Base-by-base conservation (phyloP, 192 early-diverging fungal genomes). In the Rhizophagus sp. region DNA sequence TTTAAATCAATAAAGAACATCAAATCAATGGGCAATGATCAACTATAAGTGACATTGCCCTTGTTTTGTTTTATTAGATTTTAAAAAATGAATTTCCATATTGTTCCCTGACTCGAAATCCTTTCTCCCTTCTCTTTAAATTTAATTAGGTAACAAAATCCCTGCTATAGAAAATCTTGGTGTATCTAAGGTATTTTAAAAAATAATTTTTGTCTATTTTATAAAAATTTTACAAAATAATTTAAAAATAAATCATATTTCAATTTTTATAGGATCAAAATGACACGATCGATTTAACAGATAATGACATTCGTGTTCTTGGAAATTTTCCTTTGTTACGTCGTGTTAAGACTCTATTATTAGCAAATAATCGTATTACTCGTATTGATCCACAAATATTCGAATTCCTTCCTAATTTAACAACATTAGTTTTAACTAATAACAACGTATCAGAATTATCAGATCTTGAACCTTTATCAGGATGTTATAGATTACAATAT, bases 91-190 rank as follows among this genome's bases (percentile, higher is more conserved):
- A 3, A 10, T 50, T 50, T 52, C 15, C 33, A n/a, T 71, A 74
- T 68, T 65, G 19, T 67, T 81, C 81, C 81, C 62, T 79, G 80
- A 82, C 80, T 81, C 73, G 80, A 34, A 74, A 24, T 62, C 34
- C 65, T 47, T 47, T 47, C 0, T 66, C 36, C 72, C 65, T 75
- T 50, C 25, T 72, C 78, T 75, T 65, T 36, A 66, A 75, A 41
- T 41, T 10, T 36, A n/a, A 27, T 74, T 85, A 95, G 94, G 91
- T 71, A 89, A 93, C 75, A 95, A 96, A 81, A 96, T 99, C 33
- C 88, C 94, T 62, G 83, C 88, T 77, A 95, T 99, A 78, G 98
- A 99, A 85, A 99, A 99, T 85, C 88, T 99, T 19, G 94, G 96
- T 47, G 93, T 94, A 22, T 95, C 97, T 33, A 97, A 95, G 89